A percentile compares a stretch with the other conserved stretches of the same genome.
These are phyloP conservation scores for Stevia rebaudiana DNA, from an alignment of 140 eudicot genomes.

Conservation along the genomic window DNA sequence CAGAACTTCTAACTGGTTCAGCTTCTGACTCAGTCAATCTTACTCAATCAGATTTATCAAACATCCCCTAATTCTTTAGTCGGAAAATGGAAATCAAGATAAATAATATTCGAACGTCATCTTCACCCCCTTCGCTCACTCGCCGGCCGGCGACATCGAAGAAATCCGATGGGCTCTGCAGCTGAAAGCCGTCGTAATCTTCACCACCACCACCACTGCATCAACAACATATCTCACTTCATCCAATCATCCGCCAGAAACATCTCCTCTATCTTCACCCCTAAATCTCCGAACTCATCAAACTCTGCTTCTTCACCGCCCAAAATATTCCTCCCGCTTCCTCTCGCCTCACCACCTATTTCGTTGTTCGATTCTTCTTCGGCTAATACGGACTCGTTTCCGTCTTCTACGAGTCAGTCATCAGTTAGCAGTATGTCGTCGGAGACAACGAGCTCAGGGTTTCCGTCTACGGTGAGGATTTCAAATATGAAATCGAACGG, in stretches of 20 bases:
- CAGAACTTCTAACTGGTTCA: too few species aligned
- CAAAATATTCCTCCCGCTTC: conserved; percentile 28
- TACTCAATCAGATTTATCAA: too few species aligned
- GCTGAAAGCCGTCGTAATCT: conserved; percentile 27
- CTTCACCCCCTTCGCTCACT: neutral
- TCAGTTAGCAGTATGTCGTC: conserved; percentile 31
- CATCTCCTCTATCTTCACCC: conserved; percentile 37
- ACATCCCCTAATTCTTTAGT: conserved; percentile 5
- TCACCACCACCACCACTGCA: conserved; percentile 26
- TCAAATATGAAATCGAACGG: conserved; percentile 42
- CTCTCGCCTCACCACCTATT: conserved; percentile 24
- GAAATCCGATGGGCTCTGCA: conserved; percentile 35
- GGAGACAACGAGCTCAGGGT: conserved; percentile 46
- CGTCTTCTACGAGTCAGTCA: conserved; percentile 24
- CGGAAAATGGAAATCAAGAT: conserved; percentile 1
- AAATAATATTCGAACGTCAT: conserved; percentile 6
- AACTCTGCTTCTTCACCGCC: conserved; percentile 23
- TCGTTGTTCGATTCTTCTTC: conserved; percentile 30
- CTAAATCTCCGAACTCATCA: conserved; percentile 26
- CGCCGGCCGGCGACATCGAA: conserved; percentile 8
- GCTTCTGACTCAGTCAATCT: too few species aligned
- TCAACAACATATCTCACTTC: conserved; percentile 33
- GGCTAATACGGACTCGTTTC: conserved; percentile 16
- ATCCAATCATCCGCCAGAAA: conserved; percentile 48
- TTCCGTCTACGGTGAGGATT: conserved; percentile 58